A percentile compares a stretch with the other conserved stretches of the same genome.
phyloP scores from a whole-genome alignment of 2,329 filamentous ascomycete genomes.

The Aschersonia sp. region DNA sequence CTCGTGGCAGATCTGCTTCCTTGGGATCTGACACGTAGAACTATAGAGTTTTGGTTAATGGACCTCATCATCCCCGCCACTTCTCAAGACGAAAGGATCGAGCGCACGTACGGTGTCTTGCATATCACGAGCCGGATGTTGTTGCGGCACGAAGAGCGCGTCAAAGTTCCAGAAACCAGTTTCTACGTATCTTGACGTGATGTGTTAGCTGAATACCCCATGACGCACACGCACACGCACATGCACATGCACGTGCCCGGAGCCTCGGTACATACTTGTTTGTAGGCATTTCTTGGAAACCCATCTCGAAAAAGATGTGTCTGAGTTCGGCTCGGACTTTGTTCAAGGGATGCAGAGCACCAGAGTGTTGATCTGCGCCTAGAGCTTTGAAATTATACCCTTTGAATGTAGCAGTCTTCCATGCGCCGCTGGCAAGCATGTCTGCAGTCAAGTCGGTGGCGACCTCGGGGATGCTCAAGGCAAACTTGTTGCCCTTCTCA shows the following conservation, averaged over 20 bases:
- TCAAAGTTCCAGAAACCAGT: constrained; percentile 99
- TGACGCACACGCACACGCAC: background rate
- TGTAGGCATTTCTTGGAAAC: constrained; percentile 96
- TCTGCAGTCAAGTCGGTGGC: constrained; percentile 91
- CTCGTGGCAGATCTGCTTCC: constrained; percentile 49
- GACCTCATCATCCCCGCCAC: background rate
- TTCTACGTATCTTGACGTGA: constrained; percentile 52
- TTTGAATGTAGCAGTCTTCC: constrained; percentile 91
- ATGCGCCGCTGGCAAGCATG: constrained; percentile 75
- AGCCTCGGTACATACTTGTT: constrained; percentile 32
- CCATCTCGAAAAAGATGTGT: constrained; percentile 98
- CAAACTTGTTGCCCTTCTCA: constrained; percentile 75
- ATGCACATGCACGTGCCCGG: background rate
- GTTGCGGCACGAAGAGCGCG: constrained; percentile 83
- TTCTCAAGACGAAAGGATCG: background rate
- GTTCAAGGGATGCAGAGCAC: constrained; percentile 59
- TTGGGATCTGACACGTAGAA: constrained; percentile 94
- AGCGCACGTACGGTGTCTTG: constrained; percentile 57
- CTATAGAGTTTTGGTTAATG: background rate
- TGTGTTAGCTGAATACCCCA: background rate
- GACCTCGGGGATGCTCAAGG: constrained; percentile 77
- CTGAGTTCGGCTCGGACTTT: constrained; percentile 95
- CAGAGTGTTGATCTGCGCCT: constrained; percentile 45
- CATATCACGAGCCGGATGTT: constrained; percentile 91
- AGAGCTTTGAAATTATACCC: constrained; percentile 61